Evolutionary conservation across 805 yeast genomes (phyloP).

Genomic region (Candida qinlingensis): DNA sequence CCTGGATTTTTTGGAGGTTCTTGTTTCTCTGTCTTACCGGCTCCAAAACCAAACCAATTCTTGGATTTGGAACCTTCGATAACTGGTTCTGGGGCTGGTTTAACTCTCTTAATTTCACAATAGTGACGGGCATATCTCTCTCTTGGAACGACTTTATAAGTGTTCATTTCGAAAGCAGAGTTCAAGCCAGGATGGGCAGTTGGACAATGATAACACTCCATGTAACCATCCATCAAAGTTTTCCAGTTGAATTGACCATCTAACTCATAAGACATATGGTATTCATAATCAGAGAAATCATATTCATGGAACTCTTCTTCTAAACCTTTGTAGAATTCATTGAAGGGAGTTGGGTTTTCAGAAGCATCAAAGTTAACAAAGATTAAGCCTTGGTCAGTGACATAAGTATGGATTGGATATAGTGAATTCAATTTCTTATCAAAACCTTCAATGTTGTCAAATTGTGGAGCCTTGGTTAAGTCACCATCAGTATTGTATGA

Average conservation of each 20-base stretch:
- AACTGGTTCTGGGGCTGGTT: slow-evolving; percentile 20
- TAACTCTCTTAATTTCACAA: slow-evolving; percentile 43
- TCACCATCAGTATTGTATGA: slow-evolving; percentile 56
- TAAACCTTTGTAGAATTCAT: slow-evolving; percentile 47
- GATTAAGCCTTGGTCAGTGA: slow-evolving; percentile 51
- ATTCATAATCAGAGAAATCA: slow-evolving; percentile 56
- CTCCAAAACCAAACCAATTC: slow-evolving; percentile 51
- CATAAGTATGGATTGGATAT: slow-evolving; percentile 48
- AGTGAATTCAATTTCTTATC: slow-evolving; percentile 50
- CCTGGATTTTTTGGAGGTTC: slow-evolving; percentile 43
- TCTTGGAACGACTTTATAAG: slow-evolving; percentile 60
- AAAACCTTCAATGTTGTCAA: slow-evolving; percentile 54
- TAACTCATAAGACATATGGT: slow-evolving; percentile 58
- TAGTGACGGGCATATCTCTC: slow-evolving; percentile 56
- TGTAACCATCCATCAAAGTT: slow-evolving; percentile 63
- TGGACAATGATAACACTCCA: slow-evolving; percentile 65
- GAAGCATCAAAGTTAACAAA: slow-evolving; percentile 49
- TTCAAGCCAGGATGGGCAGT: slow-evolving; percentile 61
- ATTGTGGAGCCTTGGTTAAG: slow-evolving; percentile 57
- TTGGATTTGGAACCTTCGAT: slow-evolving; percentile 30
- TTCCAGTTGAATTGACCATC: slow-evolving; percentile 65
- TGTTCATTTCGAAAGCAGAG: slow-evolving; percentile 54
- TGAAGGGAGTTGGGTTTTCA: slow-evolving; percentile 39
- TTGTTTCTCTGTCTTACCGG: slow-evolving; percentile 23
- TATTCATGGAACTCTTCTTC: slow-evolving; percentile 48